phyloP scores from a whole-genome alignment of 306 rosid genomes.

The Corylus heterophylla region DNA sequence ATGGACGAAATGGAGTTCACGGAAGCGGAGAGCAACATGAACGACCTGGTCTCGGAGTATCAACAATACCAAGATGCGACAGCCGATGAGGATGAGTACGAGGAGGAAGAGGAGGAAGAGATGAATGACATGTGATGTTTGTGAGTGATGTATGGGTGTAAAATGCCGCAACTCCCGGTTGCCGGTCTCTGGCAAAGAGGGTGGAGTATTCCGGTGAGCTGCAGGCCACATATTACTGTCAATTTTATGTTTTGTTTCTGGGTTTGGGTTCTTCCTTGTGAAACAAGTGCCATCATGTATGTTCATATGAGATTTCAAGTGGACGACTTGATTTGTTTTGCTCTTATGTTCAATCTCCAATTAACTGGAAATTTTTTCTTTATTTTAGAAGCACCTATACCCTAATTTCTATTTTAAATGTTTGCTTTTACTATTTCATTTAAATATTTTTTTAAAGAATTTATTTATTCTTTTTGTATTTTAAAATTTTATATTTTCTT shows the following conservation, averaged over 20 bases:
- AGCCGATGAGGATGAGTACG: constrained; percentile 59
- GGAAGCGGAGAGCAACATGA: constrained; percentile 75
- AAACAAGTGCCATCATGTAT: background rate
- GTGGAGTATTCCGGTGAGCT: constrained; percentile 25
- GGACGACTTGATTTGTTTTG: background rate
- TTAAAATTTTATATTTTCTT: no score
- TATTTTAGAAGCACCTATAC: no score
- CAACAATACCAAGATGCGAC: constrained; percentile 76
- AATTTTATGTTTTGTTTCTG: constrained; percentile 7
- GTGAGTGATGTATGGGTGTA: constrained; percentile 1
- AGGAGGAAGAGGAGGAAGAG: constrained; percentile 55
- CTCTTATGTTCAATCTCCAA: no score
- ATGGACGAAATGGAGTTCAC: constrained; percentile 83
- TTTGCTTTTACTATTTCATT: no score
- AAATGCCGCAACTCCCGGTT: constrained; percentile 62
- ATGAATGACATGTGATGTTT: constrained; percentile 28
- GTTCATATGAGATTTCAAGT: background rate
- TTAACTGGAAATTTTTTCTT: no score
- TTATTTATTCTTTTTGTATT: no score
- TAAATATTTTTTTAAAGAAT: no score
- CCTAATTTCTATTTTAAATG: no score
- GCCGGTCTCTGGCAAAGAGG: constrained; percentile 34
- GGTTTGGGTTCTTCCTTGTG: constrained; percentile 20
- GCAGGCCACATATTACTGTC: constrained; percentile 28
- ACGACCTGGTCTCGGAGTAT: constrained; percentile 66